These are phyloP conservation scores for Vigna nakashimae DNA, from an alignment of 306 rosid species.

Conservation along the genomic window DNA sequence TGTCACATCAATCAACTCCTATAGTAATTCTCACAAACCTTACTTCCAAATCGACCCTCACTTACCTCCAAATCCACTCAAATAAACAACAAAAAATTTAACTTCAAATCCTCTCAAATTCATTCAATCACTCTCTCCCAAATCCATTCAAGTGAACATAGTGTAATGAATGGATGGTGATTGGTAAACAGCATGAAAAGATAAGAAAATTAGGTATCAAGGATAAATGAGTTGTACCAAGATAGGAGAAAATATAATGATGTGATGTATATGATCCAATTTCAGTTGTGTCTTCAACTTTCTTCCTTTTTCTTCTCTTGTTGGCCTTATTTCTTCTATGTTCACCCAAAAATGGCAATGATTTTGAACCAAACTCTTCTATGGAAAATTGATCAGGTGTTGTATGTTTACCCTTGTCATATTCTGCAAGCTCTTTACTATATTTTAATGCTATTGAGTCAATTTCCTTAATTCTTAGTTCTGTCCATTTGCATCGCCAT, in stretches of 20 bases:
- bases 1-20: too few species aligned
- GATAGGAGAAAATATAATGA: constrained; percentile 77
- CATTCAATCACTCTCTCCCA: too few species aligned
- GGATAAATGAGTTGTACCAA: constrained; percentile 60
- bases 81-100: too few species aligned
- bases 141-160: too few species aligned
- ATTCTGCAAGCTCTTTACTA: constrained; percentile 63
- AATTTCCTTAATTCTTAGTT: constrained; percentile 76
- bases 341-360: constrained; percentile 66
- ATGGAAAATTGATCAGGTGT: constrained; percentile 47
- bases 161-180: background rate
- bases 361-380: constrained; percentile 68
- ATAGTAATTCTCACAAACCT: too few species aligned
- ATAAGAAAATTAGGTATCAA: constrained; percentile 42
- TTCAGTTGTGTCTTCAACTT: constrained; percentile 74
- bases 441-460: constrained; percentile 68
- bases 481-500: constrained; percentile 97
- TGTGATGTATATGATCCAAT: constrained; percentile 71
- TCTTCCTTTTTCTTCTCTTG: constrained; percentile 81
- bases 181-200: constrained; percentile 32
- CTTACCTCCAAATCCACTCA: too few species aligned
- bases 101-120: too few species aligned
- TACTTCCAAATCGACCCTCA: too few species aligned
- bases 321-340: constrained; percentile 49
- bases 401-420: constrained; percentile 58